Percentiles rank a stretch among this genome's conserved stretches.
Evolutionary conservation across 371 early-diverging fungal genomes (phyloP).

Genomic region (Mortierella sp.): DNA sequence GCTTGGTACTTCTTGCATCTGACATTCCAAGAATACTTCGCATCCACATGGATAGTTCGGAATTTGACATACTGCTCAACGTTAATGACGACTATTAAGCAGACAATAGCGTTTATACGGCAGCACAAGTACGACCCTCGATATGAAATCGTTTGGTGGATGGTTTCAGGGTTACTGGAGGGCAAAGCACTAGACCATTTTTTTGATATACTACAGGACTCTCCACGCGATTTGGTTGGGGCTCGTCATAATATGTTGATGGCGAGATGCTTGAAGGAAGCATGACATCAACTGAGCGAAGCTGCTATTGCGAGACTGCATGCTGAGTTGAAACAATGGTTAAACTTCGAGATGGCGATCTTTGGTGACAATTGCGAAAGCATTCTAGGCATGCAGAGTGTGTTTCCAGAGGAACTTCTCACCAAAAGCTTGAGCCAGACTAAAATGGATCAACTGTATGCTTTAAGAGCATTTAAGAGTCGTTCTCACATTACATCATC

Average conservation of each 20-base stretch:
- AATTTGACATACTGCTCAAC: too few species aligned
- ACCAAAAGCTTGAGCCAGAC: background rate
- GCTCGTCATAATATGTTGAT: background rate
- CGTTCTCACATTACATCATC: too few species aligned
- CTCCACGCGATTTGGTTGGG: background rate
- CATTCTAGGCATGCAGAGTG: background rate
- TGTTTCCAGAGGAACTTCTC: background rate
- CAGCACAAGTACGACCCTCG: background rate
- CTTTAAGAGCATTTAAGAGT: too few species aligned
- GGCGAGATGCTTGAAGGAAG: background rate
- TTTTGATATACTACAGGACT: background rate
- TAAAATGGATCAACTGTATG: background rate
- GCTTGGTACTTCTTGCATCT: background rate
- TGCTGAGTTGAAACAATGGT: background rate
- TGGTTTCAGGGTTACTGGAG: background rate
- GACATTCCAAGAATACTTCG: slow-evolving; percentile 3
- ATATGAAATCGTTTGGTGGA: background rate
- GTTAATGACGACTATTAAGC: background rate
- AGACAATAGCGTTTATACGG: background rate
- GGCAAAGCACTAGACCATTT: background rate
- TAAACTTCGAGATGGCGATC: background rate
- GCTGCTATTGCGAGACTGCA: background rate
- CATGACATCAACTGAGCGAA: background rate
- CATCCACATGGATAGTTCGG: background rate
- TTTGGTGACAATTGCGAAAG: background rate